Evolutionary conservation across 2,329 filamentous ascomycete species (phyloP).

Genomic region (Fusarium proliferatum): DNA sequence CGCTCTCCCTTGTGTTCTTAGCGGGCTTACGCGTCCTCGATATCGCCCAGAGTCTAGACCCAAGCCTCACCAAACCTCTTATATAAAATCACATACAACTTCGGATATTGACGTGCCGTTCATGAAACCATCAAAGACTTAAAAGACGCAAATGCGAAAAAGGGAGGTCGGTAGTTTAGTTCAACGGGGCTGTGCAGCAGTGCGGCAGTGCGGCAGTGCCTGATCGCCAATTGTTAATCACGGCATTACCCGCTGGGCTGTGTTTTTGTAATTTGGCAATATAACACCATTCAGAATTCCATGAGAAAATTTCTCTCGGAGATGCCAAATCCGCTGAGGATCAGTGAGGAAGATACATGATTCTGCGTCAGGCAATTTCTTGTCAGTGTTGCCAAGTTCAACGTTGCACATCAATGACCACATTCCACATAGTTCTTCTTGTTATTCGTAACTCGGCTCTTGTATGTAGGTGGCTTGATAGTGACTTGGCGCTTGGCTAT

Average conservation of each 20-base stretch:
- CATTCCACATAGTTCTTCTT: background rate
- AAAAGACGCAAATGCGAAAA: background rate
- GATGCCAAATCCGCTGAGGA: background rate
- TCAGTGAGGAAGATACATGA: background rate
- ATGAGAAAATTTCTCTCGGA: rapidly evolving
- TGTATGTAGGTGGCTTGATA: background rate
- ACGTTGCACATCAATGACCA: background rate
- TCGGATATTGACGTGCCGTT: background rate
- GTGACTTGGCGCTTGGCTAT: background rate
- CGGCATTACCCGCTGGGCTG: background rate
- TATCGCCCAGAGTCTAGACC: background rate
- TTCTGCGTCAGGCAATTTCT: background rate
- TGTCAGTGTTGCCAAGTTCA: background rate
- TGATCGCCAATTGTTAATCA: background rate
- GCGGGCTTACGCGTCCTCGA: background rate
- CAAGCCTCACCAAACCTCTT: background rate
- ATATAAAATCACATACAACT: background rate
- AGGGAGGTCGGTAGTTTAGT: background rate
- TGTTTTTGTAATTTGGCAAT: background rate
- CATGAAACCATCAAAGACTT: rapidly evolving
- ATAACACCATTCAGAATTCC: background rate
- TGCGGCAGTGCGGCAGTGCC: background rate
- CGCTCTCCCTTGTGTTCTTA: background rate
- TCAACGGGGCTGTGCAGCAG: background rate
- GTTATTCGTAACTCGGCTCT: slow-evolving; percentile 1